Conservation (phyloP, 2,329 filamentous ascomycete species). For the Penicillium paneum region DNA sequence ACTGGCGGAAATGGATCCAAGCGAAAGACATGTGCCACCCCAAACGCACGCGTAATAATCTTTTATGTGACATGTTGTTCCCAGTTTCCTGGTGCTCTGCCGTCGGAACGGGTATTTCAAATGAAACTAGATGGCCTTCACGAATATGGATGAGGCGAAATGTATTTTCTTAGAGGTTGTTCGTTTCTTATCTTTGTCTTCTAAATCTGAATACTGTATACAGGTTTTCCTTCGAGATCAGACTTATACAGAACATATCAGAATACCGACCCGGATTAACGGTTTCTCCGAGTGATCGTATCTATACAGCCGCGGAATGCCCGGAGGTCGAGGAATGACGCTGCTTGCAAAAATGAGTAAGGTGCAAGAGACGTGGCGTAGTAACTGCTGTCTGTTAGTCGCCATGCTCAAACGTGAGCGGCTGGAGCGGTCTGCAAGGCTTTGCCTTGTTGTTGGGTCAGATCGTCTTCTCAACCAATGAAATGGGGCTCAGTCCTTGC, state of each 20-base stretch:
- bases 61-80: not conserved
- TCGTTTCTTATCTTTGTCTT: conserved; percentile 4
- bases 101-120: conserved; percentile 1
- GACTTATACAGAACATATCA: not conserved
- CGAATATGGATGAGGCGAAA: conserved; percentile 30
- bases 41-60: conserved; percentile 3
- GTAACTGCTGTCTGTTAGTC: no score
- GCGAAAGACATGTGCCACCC: not conserved
- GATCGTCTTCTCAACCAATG: no score
- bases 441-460: no score
- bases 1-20: conserved; percentile 12
- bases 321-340: no score
- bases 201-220: not conserved
- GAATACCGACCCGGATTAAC: no score
- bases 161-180: conserved; percentile 9
- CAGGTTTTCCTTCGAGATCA: not conserved
- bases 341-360: no score
- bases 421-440: no score
- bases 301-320: no score
- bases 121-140: conserved; percentile 26
- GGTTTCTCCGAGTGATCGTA: no score
- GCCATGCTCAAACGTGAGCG: no score
- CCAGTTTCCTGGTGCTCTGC: not conserved
- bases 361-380: no score
- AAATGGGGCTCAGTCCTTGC: no score